These are phyloP conservation scores for Mycena chlorophos DNA, from an alignment of 768 basidiomycete genomes.

Conservation along the genomic window DNA sequence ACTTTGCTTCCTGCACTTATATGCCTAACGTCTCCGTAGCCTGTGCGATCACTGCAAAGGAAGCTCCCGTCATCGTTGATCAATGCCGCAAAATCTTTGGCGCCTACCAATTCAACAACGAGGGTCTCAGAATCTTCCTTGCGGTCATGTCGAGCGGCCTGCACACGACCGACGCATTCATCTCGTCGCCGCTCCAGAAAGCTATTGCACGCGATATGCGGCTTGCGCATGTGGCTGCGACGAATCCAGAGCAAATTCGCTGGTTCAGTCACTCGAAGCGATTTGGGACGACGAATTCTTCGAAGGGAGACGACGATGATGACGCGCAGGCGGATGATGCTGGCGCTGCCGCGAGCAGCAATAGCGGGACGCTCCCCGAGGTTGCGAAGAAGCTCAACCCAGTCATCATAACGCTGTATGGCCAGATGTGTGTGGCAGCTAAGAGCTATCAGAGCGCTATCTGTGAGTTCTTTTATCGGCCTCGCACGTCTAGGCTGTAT, in stretches of 20 bases:
- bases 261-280: slow-evolving; percentile 65
- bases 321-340: slow-evolving; percentile 38
- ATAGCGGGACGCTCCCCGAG: slow-evolving; percentile 29
- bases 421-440: slow-evolving; percentile 79
- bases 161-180: slow-evolving; percentile 72
- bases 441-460: slow-evolving; percentile 90
- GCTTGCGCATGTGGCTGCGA: slow-evolving; percentile 64
- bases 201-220: slow-evolving; percentile 80
- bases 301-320: slow-evolving; percentile 40
- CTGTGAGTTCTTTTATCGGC: slow-evolving; percentile 54
- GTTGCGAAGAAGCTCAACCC: slow-evolving; percentile 75
- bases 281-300: slow-evolving; percentile 48
- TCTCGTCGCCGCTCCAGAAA: slow-evolving; percentile 79
- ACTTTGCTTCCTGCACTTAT: background rate
- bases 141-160: slow-evolving; percentile 74
- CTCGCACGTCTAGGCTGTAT: background rate
- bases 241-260: slow-evolving; percentile 57
- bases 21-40: slow-evolving; percentile 44
- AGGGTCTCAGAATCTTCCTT: slow-evolving; percentile 75
- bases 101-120: slow-evolving; percentile 82
- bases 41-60: slow-evolving; percentile 62
- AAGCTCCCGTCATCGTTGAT: slow-evolving; percentile 61
- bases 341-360: slow-evolving; percentile 3
- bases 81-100: slow-evolving; percentile 76
- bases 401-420: slow-evolving; percentile 73